These are phyloP conservation scores for Coemansia sp. DNA, from an alignment of 192 early-diverging fungal genomes.

Conservation along the genomic window DNA sequence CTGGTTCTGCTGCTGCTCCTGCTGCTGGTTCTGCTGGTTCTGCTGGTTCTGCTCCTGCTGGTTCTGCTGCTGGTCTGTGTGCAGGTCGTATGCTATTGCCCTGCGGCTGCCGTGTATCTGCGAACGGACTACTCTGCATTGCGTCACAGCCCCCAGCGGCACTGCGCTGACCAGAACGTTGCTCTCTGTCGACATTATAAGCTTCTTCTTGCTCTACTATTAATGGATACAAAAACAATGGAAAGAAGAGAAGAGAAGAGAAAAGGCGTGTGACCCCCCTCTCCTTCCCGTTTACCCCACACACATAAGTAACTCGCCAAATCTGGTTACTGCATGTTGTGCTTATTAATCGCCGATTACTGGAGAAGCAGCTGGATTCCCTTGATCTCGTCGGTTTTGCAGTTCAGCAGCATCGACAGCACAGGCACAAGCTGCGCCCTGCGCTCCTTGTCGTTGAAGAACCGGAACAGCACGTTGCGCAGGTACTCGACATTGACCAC, in stretches of 20 bases:
- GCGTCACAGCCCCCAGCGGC: slow-evolving; percentile 19
- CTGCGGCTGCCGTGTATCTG: not conserved
- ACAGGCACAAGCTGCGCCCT: slow-evolving; percentile 65
- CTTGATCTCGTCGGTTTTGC: slow-evolving; percentile 63
- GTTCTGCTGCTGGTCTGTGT: not conserved
- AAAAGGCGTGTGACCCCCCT: not conserved
- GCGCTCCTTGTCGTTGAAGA: slow-evolving; percentile 55
- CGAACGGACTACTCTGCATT: slow-evolving; percentile 26
- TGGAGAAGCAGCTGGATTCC: slow-evolving; percentile 45
- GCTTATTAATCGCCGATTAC: slow-evolving; percentile 1
- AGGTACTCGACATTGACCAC: slow-evolving; percentile 52
- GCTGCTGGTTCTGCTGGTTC: too few relatives aligned
- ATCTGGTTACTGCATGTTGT: not conserved
- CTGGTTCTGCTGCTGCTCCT: not conserved
- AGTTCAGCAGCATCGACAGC: slow-evolving; percentile 61
- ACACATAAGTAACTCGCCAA: not conserved
- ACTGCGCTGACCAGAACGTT: slow-evolving; percentile 9
- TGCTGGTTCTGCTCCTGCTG: too few relatives aligned
- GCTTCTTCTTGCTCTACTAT: not conserved
- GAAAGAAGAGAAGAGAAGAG: not conserved
- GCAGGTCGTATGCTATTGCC: not conserved
- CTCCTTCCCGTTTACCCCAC: not conserved
- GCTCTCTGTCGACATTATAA: not conserved
- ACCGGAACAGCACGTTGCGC: slow-evolving; percentile 53
- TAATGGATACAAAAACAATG: not conserved